Evolutionary conservation across 768 basidiomycete species (phyloP), one percentile per base, ranked within the genome.

Genomic region (Phylloporus rhodoxanthus): DNA sequence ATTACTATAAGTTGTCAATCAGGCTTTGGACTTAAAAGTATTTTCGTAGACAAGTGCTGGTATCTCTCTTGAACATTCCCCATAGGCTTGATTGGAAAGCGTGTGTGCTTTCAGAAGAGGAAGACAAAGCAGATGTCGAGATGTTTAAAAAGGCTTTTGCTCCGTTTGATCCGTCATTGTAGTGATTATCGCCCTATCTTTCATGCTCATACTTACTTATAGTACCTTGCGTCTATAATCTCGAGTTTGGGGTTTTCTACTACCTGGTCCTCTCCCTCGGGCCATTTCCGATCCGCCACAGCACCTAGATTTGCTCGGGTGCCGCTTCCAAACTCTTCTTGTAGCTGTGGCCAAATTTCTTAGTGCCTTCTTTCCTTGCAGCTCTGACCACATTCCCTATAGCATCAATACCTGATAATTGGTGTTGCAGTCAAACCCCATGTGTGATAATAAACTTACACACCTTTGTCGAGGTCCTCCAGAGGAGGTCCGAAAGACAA

Each of bases 11-110:
- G 17, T 28, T 30, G 17, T 42, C 14, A 26, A 45, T 36, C 5
- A 41, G 26, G 37, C n/a, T n/a, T n/a, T 28, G 1, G 14, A 14
- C 0, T 51, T 28, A 53, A 9, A 15, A 20, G 43, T 52, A 53
- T 58, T 21, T 34, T 43, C 51, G 42, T 62, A 97, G 95, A 68
- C 82, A 87, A 67, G 91, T 88, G 14, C 63, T 97, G 38, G 89
- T 85, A 5, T 73, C 78, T 30, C 67, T 97, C n/a, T 62, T 98
- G 47, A 82, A 76, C 14, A 79, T 81, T 47, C 83, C 85, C 1
- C 81, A 91, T 17, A 77, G 95, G 41, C 71, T 87, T 44, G 94
- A 98, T 61, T 99, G 95, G 95, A 95, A 91, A 64, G 79, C 76
- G 1, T 99, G 95, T 63, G 73, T 78, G 58, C 77, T 91, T 54